Conservation (phyloP, 2,329 filamentous ascomycete species). For the Hirsutella thompsonii region DNA sequence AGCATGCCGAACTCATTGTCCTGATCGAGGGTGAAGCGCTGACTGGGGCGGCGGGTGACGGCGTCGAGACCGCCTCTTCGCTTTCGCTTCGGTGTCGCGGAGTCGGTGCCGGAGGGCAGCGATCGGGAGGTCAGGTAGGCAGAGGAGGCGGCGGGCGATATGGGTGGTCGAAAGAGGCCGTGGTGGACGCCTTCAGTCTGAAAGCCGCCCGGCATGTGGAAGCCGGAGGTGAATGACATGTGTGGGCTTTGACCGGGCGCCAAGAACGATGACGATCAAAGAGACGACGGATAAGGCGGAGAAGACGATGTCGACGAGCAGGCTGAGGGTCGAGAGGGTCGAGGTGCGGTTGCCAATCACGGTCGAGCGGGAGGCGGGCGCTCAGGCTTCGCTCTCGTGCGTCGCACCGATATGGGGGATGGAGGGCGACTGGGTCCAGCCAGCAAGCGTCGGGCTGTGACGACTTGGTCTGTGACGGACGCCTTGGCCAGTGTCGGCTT, state of each 20-base stretch:
- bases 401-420: too few relatives aligned
- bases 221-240: constrained; percentile 17
- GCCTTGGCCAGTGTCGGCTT: too few relatives aligned
- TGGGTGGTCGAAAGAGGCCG: constrained; percentile 33
- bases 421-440: too few relatives aligned
- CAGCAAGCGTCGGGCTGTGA: too few relatives aligned
- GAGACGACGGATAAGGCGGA: too few relatives aligned
- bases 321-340: too few relatives aligned
- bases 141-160: constrained; percentile 26
- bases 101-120: constrained; percentile 6
- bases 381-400: too few relatives aligned
- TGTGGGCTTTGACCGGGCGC: not conserved
- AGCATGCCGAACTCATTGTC: constrained; percentile 35
- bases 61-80: constrained; percentile 17
- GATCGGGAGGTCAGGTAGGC: constrained; percentile 20
- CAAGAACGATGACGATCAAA: too few relatives aligned
- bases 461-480: too few relatives aligned
- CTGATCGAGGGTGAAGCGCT: constrained; percentile 1
- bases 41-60: not conserved
- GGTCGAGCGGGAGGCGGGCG: too few relatives aligned
- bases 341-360: too few relatives aligned
- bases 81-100: constrained; percentile 30
- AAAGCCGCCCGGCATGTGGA: constrained; percentile 23
- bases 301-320: too few relatives aligned
- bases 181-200: constrained; percentile 26